Evolutionary conservation across 176 grass and related monocot species (phyloP).

Genomic region (Oryza longistaminata): DNA sequence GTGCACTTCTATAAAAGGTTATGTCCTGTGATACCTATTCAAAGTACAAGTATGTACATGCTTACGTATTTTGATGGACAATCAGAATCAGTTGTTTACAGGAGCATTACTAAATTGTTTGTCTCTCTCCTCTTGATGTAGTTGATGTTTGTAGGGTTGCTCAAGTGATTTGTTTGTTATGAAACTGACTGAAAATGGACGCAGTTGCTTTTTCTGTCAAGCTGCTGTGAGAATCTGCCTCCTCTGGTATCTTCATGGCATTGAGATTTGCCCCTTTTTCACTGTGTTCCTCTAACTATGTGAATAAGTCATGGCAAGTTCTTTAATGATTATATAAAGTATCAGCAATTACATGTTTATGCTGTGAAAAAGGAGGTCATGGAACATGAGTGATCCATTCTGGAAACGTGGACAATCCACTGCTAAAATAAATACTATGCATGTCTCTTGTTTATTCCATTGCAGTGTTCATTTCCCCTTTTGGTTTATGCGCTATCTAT

Average conservation of each 20-base stretch:
- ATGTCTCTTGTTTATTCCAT: constrained; percentile 2
- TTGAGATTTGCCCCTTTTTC: background rate
- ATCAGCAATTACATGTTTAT: background rate
- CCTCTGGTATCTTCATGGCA: background rate
- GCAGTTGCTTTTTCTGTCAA: background rate
- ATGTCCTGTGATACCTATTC: background rate
- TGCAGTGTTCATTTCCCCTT: background rate
- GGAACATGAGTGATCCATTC: background rate
- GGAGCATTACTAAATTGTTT: background rate
- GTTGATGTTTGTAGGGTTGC: constrained; percentile 1
- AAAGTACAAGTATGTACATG: background rate
- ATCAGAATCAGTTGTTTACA: background rate
- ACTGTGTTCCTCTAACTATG: background rate
- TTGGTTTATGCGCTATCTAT: background rate
- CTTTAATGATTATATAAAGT: background rate
- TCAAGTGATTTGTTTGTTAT: background rate
- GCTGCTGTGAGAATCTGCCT: background rate
- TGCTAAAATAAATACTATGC: background rate
- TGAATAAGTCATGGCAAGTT: background rate
- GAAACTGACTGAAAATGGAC: constrained; percentile 9
- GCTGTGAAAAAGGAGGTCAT: background rate
- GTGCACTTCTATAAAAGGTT: background rate
- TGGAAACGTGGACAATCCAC: background rate
- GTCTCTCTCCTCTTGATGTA: background rate
- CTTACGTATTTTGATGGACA: background rate